These are phyloP conservation scores for Colletotrichum sp. DNA, from an alignment of 2,329 filamentous ascomycete genomes.

Conservation along the genomic window DNA sequence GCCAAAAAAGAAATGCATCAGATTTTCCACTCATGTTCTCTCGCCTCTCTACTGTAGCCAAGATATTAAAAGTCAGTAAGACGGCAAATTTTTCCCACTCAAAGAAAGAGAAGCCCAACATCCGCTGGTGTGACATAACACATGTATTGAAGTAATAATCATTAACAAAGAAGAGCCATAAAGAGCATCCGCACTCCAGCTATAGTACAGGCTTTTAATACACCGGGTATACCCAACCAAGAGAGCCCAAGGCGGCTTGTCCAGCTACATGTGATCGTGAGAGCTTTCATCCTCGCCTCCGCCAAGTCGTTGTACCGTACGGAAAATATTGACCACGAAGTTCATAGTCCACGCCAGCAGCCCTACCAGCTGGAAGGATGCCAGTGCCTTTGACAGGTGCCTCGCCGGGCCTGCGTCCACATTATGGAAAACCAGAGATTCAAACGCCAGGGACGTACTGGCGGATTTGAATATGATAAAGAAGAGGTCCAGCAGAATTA, in stretches of 20 bases:
- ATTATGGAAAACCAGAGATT: slow-evolving; percentile 71
- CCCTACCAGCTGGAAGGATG: slow-evolving; percentile 79
- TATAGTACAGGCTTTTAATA: slow-evolving; percentile 19
- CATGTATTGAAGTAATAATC: neutral
- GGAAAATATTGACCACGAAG: slow-evolving; percentile 84
- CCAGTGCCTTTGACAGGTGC: slow-evolving; percentile 70
- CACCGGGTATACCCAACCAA: slow-evolving; percentile 17
- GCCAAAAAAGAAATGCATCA: neutral
- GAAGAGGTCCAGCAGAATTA: slow-evolving; percentile 90
- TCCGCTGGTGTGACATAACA: neutral
- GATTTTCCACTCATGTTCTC: neutral
- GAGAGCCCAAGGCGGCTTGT: neutral
- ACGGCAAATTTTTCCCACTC: neutral
- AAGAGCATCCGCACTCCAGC: neutral
- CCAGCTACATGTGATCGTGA: slow-evolving; percentile 13
- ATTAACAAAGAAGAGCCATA: slow-evolving; percentile 2
- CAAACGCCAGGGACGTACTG: slow-evolving; percentile 89
- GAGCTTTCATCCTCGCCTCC: slow-evolving; percentile 50
- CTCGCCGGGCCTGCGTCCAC: slow-evolving; percentile 24
- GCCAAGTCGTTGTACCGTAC: slow-evolving; percentile 66
- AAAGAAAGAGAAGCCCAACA: neutral
- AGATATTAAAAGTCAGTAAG: neutral
- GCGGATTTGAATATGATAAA: slow-evolving; percentile 98
- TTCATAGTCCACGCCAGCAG: slow-evolving; percentile 90
- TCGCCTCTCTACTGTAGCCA: neutral